Evolutionary conservation across 192 early-diverging fungal species (phyloP).

Genomic region (Obelidium mucronatum): DNA sequence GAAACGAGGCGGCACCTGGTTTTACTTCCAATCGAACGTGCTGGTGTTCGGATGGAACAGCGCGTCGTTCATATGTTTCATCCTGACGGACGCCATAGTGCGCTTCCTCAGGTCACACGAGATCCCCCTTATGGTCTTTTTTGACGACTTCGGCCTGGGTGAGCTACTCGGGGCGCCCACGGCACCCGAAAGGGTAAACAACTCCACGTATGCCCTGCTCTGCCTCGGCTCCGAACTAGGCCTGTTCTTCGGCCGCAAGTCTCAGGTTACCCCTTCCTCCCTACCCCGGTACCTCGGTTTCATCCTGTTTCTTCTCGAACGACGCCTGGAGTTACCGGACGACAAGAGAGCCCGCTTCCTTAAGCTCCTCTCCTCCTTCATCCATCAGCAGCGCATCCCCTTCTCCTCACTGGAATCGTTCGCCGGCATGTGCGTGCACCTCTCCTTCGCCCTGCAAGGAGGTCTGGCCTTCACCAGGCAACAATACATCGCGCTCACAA

Average conservation of each 20-base stretch:
- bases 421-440: neutral
- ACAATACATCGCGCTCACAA: neutral
- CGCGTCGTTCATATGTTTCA: constrained; percentile 1
- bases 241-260: no score
- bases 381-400: neutral
- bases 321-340: neutral
- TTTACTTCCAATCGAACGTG: neutral
- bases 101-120: neutral
- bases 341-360: neutral
- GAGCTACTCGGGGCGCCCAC: neutral
- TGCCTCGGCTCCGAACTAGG: neutral
- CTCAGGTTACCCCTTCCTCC: neutral
- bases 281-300: neutral
- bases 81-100: neutral
- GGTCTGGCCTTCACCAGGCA: neutral
- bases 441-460: constrained; percentile 11
- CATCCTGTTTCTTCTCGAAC: neutral
- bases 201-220: neutral
- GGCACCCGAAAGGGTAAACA: neutral
- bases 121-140: neutral
- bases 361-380: neutral
- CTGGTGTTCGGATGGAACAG: neutral
- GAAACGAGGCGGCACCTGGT: neutral
- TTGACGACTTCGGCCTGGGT: neutral
- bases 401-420: neutral